Evolutionary conservation across 495 filamentous ascomycete genomes (phyloP).

Genomic region (Cercophora scortea): DNA sequence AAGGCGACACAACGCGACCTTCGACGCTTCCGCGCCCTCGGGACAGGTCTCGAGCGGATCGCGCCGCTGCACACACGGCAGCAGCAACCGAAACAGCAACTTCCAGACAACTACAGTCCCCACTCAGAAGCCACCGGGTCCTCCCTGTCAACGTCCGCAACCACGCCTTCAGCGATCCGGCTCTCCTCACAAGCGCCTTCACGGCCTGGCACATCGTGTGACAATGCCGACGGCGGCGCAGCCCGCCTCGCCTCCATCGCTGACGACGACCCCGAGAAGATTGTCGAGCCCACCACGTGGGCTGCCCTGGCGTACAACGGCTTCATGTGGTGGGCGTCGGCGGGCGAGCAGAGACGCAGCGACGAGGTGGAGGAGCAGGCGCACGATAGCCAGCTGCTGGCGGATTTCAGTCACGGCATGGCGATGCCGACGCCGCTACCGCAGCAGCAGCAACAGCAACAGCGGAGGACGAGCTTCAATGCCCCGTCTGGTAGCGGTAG

Average conservation of each 20-base stretch:
- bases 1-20: slow-evolving; percentile 89
- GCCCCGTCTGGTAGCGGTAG: slow-evolving; percentile 6
- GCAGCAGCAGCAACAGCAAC: slow-evolving; percentile 8
- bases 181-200: slow-evolving; percentile 15
- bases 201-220: slow-evolving; percentile 17
- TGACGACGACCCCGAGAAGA: slow-evolving; percentile 38
- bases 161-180: slow-evolving; percentile 8
- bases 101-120: slow-evolving; percentile 5
- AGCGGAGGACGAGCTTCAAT: slow-evolving; percentile 22
- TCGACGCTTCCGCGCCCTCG: slow-evolving; percentile 67
- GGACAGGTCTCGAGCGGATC: slow-evolving; percentile 53
- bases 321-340: slow-evolving; percentile 98
- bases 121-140: slow-evolving; percentile 14
- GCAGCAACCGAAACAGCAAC: slow-evolving; percentile 9
- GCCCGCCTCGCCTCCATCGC: neutral
- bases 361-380: slow-evolving; percentile 40
- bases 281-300: slow-evolving; percentile 81
- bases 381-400: slow-evolving; percentile 40
- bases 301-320: slow-evolving; percentile 78
- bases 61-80: slow-evolving; percentile 15
- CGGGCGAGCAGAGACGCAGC: slow-evolving; percentile 68
- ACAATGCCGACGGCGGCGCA: slow-evolving; percentile 10
- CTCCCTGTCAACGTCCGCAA: slow-evolving; percentile 8
- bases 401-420: slow-evolving; percentile 30
- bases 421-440: slow-evolving; percentile 1